Evolutionary conservation across 768 basidiomycete species (phyloP).

Genomic region (Amyloporia xantha): DNA sequence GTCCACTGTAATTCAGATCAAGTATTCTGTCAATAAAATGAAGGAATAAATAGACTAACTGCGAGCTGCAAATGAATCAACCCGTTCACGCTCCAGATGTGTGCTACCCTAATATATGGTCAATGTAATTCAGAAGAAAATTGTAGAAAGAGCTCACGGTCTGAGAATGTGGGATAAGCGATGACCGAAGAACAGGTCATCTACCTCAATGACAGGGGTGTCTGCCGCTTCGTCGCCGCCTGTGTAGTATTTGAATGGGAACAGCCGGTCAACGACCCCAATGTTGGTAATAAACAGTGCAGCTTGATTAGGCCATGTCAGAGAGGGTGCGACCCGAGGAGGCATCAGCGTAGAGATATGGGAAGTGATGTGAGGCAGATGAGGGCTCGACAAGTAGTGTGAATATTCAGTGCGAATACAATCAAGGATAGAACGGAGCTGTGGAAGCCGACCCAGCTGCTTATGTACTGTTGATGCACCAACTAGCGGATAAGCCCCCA

Average conservation of each 20-base stretch:
- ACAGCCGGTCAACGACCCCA: constrained; percentile 2
- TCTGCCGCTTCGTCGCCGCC: not conserved
- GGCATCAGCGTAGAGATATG: not conserved
- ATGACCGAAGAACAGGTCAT: not conserved
- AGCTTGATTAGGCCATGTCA: not conserved
- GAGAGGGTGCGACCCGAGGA: not conserved
- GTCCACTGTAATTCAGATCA: not conserved
- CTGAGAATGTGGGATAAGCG: not conserved
- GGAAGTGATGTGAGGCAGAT: constrained; percentile 1
- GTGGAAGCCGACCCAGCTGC: not conserved
- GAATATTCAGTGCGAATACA: not conserved
- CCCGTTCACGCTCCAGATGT: not conserved
- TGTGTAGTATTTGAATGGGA: not conserved
- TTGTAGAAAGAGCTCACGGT: not conserved
- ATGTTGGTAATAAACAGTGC: not conserved
- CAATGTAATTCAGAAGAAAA: not conserved
- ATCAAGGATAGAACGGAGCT: not conserved
- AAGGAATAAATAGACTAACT: not conserved
- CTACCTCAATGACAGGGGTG: not conserved
- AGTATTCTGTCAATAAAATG: not conserved
- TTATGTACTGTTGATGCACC: not conserved
- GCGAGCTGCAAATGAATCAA: not conserved
- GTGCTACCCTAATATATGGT: not conserved
- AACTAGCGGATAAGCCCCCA: no score
- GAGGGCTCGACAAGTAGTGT: not conserved